Evolutionary conservation across 2,329 filamentous ascomycete genomes (phyloP).

Genomic region (Fusarium nelsonii): DNA sequence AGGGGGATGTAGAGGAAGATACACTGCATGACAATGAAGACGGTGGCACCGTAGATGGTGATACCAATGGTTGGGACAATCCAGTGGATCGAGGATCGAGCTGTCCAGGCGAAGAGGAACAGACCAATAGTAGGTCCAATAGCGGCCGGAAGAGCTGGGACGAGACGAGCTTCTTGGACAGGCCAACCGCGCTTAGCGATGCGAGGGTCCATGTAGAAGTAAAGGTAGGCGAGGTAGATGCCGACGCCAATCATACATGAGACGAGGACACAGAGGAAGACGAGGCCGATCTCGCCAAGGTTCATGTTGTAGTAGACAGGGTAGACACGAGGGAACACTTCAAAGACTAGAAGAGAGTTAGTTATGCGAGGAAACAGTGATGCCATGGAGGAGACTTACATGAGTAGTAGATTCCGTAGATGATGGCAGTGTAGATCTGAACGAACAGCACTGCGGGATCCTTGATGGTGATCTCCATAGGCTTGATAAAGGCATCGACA

Average conservation of each 20-base stretch:
- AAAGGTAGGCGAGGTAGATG: constrained; percentile 64
- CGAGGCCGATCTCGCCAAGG: constrained; percentile 67
- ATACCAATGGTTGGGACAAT: constrained; percentile 69
- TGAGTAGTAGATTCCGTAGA: constrained; percentile 72
- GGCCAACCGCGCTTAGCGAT: constrained; percentile 63
- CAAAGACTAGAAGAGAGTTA: constrained; percentile 60
- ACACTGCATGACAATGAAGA: constrained; percentile 69
- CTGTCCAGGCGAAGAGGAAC: constrained; percentile 72
- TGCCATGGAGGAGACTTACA: constrained; percentile 50
- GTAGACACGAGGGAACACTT: constrained; percentile 75
- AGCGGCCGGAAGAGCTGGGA: constrained; percentile 66
- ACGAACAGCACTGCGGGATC: constrained; percentile 73
- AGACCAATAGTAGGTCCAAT: constrained; percentile 69
- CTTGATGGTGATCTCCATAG: constrained; percentile 69
- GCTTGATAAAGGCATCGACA: constrained; percentile 70
- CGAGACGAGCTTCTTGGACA: constrained; percentile 65
- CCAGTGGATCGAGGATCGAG: constrained; percentile 64
- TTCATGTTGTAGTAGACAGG: constrained; percentile 70
- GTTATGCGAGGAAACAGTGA: neutral
- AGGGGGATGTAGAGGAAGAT: constrained; percentile 71
- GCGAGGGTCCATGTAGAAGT: constrained; percentile 64
- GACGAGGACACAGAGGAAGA: constrained; percentile 72
- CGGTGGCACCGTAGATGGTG: constrained; percentile 63
- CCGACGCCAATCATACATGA: constrained; percentile 65
- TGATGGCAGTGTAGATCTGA: constrained; percentile 70